These are phyloP conservation scores for Schwanniomyces yamadae DNA, from an alignment of 805 yeast genomes.

Conservation along the genomic window DNA sequence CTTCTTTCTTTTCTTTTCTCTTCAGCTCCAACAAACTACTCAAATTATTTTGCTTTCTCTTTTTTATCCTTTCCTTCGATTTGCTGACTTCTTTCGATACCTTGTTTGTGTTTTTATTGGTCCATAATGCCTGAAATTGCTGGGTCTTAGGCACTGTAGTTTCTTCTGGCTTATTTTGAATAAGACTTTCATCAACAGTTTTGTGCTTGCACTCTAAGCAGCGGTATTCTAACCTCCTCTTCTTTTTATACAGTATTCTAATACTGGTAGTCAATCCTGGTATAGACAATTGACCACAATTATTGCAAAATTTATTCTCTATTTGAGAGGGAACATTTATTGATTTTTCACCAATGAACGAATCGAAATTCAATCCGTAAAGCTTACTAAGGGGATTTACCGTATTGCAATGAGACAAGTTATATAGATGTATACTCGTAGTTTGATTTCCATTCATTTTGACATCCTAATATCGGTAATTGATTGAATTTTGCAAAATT, in stretches of 20 bases:
- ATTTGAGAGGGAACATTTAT: conserved; percentile 29
- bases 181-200: neutral
- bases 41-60: conserved; percentile 46
- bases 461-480: neutral
- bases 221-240: conserved; percentile 7
- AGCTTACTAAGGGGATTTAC: conserved; percentile 23
- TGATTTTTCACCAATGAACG: conserved; percentile 20
- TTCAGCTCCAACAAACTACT: conserved; percentile 42
- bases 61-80: conserved; percentile 44
- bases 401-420: conserved; percentile 28
- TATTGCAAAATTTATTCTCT: conserved; percentile 25
- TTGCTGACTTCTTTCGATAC: conserved; percentile 4
- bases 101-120: conserved; percentile 4
- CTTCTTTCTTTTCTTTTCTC: conserved; percentile 29
- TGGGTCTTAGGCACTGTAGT: neutral
- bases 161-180: neutral
- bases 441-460: conserved; percentile 15
- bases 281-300: conserved; percentile 31
- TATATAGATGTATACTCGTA: conserved; percentile 26
- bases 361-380: conserved; percentile 22
- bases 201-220: conserved; percentile 11
- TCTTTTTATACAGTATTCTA: conserved; percentile 19
- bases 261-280: conserved; percentile 34
- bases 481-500: no score
- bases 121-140: conserved; percentile 10